Conservation (phyloP, 768 basidiomycete species). For the Dendrothele bispora region DNA sequence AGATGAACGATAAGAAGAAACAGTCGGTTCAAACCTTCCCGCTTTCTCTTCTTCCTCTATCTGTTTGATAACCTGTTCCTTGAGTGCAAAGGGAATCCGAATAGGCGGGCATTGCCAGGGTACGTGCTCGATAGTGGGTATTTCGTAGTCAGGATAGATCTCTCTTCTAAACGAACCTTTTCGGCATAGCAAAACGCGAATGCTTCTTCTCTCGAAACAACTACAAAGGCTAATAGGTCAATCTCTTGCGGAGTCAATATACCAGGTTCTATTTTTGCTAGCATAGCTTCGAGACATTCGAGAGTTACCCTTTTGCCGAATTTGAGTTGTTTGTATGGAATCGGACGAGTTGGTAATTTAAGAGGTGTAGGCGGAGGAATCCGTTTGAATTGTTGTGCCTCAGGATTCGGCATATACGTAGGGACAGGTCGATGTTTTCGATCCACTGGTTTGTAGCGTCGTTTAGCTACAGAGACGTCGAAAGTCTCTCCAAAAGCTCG, state of each 20-base stretch:
- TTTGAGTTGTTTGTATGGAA: slow-evolving; percentile 4
- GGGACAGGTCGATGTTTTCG: slow-evolving; percentile 24
- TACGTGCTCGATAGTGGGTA: no score
- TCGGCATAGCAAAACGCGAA: no score
- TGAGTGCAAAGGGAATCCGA: no score
- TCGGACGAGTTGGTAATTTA: slow-evolving; percentile 7
- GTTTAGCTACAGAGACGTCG: not conserved
- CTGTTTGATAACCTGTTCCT: no score
- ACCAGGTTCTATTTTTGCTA: slow-evolving; percentile 3
- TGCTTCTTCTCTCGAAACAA: slow-evolving; percentile 10
- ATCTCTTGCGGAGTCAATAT: slow-evolving; percentile 11
- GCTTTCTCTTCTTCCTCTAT: no score
- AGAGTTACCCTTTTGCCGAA: slow-evolving; percentile 9
- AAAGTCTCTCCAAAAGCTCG: not conserved
- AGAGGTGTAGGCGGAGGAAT: slow-evolving; percentile 10
- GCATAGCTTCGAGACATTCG: slow-evolving; percentile 14
- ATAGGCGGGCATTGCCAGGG: no score
- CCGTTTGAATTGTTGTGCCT: slow-evolving; percentile 16
- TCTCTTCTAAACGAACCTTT: no score
- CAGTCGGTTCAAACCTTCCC: no score
- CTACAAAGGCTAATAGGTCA: slow-evolving; percentile 18
- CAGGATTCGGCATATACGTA: slow-evolving; percentile 21
- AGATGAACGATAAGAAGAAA: no score
- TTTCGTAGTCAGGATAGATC: no score
- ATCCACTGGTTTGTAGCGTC: slow-evolving; percentile 23